phyloP scores from a whole-genome alignment of 306 rosid species.

The Quercus ilex region DNA sequence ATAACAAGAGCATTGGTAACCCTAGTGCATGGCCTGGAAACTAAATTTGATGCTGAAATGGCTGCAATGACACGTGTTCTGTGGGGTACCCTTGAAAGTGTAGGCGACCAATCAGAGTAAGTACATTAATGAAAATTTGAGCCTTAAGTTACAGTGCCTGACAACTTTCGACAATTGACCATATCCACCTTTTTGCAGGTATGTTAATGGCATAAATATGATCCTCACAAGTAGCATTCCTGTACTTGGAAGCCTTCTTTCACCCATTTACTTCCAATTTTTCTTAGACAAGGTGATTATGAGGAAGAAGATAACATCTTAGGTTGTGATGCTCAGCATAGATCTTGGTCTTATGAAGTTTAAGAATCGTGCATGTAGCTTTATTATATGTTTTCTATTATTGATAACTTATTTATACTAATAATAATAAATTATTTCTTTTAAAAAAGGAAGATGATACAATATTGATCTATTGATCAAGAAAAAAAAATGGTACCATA shows the following conservation, averaged over 20 bases:
- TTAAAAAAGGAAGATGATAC: not conserved
- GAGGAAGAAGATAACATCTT: conserved; percentile 1
- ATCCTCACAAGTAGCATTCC: conserved; percentile 91
- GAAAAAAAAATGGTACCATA: not conserved
- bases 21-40: conserved; percentile 89
- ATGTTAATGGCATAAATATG: conserved; percentile 91
- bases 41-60: conserved; percentile 96
- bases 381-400: not conserved
- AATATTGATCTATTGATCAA: not conserved
- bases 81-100: conserved; percentile 93
- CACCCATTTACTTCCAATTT: conserved; percentile 94
- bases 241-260: conserved; percentile 89
- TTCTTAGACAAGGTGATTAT: conserved; percentile 87
- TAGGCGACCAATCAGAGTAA: conserved; percentile 99
- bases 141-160: conserved; percentile 4
- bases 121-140: conserved; percentile 21
- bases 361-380: not conserved
- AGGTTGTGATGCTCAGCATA: conserved; percentile 7
- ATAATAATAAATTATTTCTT: not conserved
- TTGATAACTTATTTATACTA: not conserved
- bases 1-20: conserved; percentile 93
- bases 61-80: conserved; percentile 94
- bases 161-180: conserved; percentile 18
- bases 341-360: conserved; percentile 20
- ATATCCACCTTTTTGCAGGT: conserved; percentile 52